Conservation (phyloP, 2,329 filamentous ascomycete species). For the Dryadomyces quercus-mongolicae region DNA sequence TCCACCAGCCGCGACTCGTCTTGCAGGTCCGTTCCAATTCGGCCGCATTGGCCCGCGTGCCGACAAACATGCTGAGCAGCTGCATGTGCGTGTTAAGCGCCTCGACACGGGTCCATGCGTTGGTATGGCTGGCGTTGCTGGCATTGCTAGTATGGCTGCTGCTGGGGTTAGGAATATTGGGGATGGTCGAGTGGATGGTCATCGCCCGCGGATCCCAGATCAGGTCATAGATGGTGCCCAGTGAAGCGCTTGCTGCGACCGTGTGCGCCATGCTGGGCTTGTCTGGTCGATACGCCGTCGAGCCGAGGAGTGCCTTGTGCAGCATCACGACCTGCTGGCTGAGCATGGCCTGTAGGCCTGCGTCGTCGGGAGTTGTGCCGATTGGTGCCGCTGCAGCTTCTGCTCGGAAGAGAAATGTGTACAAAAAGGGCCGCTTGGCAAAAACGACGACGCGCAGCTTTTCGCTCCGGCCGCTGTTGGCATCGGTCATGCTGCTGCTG, state of each 20-base stretch:
- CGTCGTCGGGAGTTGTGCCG: neutral
- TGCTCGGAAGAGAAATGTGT: conserved; percentile 57
- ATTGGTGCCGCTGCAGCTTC: conserved; percentile 17
- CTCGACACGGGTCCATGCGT: conserved; percentile 46
- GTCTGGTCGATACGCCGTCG: conserved; percentile 44
- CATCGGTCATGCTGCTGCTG: conserved; percentile 1
- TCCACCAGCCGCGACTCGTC: conserved; percentile 57
- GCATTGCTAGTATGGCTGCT: neutral
- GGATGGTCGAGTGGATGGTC: conserved; percentile 50
- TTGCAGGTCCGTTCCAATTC: conserved; percentile 52
- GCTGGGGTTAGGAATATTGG: conserved; percentile 46
- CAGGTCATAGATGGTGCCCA: conserved; percentile 43
- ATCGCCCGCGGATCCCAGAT: conserved; percentile 47
- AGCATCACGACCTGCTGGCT: conserved; percentile 42
- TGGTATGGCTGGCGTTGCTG: conserved; percentile 3
- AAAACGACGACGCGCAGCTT: conserved; percentile 61
- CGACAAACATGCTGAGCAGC: conserved; percentile 43
- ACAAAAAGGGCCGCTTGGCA: conserved; percentile 63
- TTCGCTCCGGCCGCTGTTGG: conserved; percentile 31
- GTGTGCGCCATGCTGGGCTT: conserved; percentile 25
- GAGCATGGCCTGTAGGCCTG: conserved; percentile 4
- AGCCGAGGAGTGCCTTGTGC: conserved; percentile 40
- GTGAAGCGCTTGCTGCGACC: neutral
- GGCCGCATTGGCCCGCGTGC: conserved; percentile 27
- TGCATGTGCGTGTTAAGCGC: conserved; percentile 54